These are phyloP conservation scores for Penicillium psychrosexuale DNA, from an alignment of 2,329 filamentous ascomycete genomes.

Conservation along the genomic window DNA sequence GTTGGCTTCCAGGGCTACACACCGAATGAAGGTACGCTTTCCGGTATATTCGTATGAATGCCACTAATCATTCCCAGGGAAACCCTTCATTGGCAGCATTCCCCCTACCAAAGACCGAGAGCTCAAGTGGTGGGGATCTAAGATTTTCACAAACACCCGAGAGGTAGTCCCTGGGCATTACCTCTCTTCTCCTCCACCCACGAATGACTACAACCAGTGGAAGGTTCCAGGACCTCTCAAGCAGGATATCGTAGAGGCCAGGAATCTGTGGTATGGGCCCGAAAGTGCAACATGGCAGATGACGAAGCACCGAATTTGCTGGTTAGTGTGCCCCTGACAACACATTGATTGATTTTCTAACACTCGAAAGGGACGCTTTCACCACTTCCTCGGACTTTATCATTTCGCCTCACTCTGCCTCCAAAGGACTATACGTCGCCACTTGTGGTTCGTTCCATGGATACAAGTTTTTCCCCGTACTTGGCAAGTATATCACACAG, in stretches of 20 bases:
- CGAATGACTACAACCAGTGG: conserved; percentile 61
- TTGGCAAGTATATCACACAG: conserved; percentile 30
- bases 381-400: conserved; percentile 56
- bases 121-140: conserved; percentile 62
- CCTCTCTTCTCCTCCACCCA: conserved; percentile 56
- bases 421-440: conserved; percentile 44
- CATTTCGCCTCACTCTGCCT: conserved; percentile 45
- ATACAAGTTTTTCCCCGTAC: conserved; percentile 31
- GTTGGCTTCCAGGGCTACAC: conserved; percentile 48
- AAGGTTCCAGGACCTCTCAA: conserved; percentile 55
- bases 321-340: conserved; percentile 48
- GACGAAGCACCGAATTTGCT: conserved; percentile 64
- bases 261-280: conserved; percentile 58
- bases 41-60: background rate
- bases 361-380: conserved; percentile 58
- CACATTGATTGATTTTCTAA: background rate
- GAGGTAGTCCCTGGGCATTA: conserved; percentile 53
- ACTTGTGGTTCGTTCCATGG: conserved; percentile 33
- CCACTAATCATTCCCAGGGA: conserved; percentile 37
- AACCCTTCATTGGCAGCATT: conserved; percentile 56
- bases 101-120: conserved; percentile 49
- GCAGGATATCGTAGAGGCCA: conserved; percentile 57
- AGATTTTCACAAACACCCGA: conserved; percentile 57
- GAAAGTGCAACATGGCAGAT: conserved; percentile 56
- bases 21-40: conserved; percentile 29